Evolutionary conservation across 1,284 basidiomycete species (phyloP).

Genomic region (Melampsora occidentalis): DNA sequence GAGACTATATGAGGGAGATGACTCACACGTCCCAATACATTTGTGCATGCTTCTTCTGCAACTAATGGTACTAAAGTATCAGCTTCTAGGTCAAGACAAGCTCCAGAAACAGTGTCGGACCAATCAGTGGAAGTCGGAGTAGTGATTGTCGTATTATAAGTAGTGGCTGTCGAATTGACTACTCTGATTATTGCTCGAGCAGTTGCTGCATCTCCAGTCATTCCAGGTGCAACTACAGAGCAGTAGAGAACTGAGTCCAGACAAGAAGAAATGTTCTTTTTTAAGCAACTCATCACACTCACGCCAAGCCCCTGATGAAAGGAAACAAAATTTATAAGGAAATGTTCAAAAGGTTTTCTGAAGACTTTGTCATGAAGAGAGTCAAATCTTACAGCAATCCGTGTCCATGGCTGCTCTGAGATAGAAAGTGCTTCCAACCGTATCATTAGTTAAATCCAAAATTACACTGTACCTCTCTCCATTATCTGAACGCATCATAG

Average conservation of each 20-base stretch:
- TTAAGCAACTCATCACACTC: neutral
- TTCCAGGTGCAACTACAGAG: constrained; percentile 1
- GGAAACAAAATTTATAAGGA: neutral
- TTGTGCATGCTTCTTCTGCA: constrained; percentile 23
- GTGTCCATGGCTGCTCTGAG: constrained; percentile 36
- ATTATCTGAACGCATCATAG: neutral
- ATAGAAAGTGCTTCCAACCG: constrained; percentile 25
- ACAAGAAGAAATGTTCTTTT: too few relatives aligned
- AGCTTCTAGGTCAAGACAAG: constrained; percentile 13
- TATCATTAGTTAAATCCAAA: constrained; percentile 12
- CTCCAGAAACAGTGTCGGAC: neutral
- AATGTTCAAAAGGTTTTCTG: neutral
- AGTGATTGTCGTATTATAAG: neutral
- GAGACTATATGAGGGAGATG: neutral
- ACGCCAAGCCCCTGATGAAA: neutral
- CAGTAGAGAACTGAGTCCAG: neutral
- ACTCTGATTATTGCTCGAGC: neutral
- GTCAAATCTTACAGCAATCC: constrained; percentile 29
- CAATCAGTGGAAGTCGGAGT: constrained; percentile 7
- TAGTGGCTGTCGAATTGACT: neutral
- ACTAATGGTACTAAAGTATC: constrained; percentile 24
- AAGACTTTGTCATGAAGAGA: neutral
- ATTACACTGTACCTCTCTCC: constrained; percentile 39
- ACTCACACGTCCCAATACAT: constrained; percentile 30
- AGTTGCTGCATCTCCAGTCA: constrained; percentile 2